These are phyloP conservation scores for Sextonia rubra DNA, from an alignment of 164 flowering plant genomes.

Conservation along the genomic window DNA sequence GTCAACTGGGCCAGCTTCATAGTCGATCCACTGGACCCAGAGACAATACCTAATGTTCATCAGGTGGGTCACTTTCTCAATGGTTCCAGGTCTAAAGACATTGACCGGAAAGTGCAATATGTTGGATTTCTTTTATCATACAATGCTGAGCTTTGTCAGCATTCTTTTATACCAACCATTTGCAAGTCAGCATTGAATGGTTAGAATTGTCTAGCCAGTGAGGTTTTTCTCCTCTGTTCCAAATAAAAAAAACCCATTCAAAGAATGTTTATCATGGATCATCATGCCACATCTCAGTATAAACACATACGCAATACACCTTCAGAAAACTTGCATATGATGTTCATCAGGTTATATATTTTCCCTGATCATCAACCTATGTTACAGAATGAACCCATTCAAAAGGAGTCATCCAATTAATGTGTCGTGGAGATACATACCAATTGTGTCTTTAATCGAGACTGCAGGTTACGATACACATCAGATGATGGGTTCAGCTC, in stretches of 20 bases:
- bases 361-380: background rate
- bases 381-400: background rate
- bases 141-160: background rate
- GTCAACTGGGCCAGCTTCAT: too few relatives aligned
- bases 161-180: background rate
- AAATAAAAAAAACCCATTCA: too few relatives aligned
- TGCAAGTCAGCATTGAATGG: background rate
- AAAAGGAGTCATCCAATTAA: background rate
- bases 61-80: too few relatives aligned
- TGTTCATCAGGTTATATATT: too few relatives aligned
- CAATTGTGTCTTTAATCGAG: conserved; percentile 84
- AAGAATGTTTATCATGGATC: too few relatives aligned
- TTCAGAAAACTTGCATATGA: too few relatives aligned
- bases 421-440: conserved; percentile 30
- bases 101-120: background rate
- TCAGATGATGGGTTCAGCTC: conserved; percentile 87
- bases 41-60: too few relatives aligned
- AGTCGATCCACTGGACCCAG: too few relatives aligned
- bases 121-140: background rate
- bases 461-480: conserved; percentile 69
- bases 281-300: too few relatives aligned
- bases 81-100: too few relatives aligned
- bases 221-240: background rate
- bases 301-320: too few relatives aligned
- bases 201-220: background rate